Evolutionary conservation across 2,329 filamentous ascomycete genomes (phyloP), one percentile per base, ranked within the genome.

Genomic region (Colletotrichum eremochloae): DNA sequence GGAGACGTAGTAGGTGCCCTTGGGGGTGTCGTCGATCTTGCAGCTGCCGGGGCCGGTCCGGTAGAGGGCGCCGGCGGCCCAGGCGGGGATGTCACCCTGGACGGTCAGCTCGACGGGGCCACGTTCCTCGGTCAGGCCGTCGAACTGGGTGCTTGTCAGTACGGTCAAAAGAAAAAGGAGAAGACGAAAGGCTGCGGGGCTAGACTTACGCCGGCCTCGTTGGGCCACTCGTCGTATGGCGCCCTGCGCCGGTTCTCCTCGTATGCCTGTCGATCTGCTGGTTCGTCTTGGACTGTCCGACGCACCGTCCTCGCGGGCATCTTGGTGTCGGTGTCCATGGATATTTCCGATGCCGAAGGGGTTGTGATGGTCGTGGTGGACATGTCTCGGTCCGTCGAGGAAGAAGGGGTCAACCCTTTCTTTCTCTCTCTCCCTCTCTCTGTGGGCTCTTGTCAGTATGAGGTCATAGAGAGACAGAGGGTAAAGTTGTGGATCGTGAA

Each of bases 1-100:
- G 1, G 86, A 88, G 15, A 91, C 85, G 42, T 86, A 84, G 76
- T 91, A 91, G 0, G 85, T 88, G n/a, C 90, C 89, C 4, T 85
- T 84, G 2, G 88, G 81, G 0, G 89, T 90, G 55, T 82, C 79
- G n/a, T 90, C 84, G 3, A 94, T 82, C 48, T 87, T 87, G 79
- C 88, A 89, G 38, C 88, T 86, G 1, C 93, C 92, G 0, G 93
- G 93, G 0, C 94, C 94, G 0, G 92, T 95, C 33, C 94, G 88
- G 80, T 92, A 96, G 0, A 96, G 85, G 1, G 88, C 85, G 1
- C 94, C 94, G 2, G 92, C 90, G 4, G 90, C 90, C 85, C 93
- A 95, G 1, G 84, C 71, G 1, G 94, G 94, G 63, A 96, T 94
- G 0, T 80, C 80, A 14, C 94, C 94, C 48, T 84, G 85, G 6